A percentile compares a stretch with the other conserved stretches of the same genome.
These are phyloP conservation scores for Schwanniomyces yamadae DNA, from an alignment of 805 yeast species.

Conservation along the genomic window DNA sequence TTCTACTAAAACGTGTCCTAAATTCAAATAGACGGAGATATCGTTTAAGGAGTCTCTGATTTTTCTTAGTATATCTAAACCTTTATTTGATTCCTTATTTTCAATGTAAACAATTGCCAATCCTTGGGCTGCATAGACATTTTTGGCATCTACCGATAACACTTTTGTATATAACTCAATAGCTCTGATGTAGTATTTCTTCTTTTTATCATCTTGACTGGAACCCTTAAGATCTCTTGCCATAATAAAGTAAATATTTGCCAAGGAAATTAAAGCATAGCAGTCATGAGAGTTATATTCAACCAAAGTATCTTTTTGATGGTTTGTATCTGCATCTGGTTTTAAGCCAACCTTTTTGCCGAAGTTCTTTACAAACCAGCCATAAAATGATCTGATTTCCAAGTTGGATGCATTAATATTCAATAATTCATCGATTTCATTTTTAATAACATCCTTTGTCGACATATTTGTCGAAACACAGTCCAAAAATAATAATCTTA, in stretches of 20 bases:
- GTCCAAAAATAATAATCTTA: constrained; percentile 66
- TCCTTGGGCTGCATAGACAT: constrained; percentile 97
- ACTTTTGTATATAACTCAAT: constrained; percentile 90
- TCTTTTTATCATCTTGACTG: constrained; percentile 52
- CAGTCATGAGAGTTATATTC: constrained; percentile 83
- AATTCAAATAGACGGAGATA: constrained; percentile 75
- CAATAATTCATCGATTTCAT: constrained; percentile 57
- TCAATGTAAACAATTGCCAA: constrained; percentile 91
- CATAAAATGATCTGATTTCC: constrained; percentile 87
- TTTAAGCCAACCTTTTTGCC: constrained; percentile 50
- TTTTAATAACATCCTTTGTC: constrained; percentile 45
- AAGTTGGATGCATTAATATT: constrained; percentile 56
- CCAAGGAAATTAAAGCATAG: constrained; percentile 86
- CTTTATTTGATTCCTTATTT: constrained; percentile 67
- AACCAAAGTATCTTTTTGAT: constrained; percentile 81
- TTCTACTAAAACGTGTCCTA: constrained; percentile 85
- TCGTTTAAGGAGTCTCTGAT: constrained; percentile 88
- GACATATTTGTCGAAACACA: constrained; percentile 41
- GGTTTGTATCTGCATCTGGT: constrained; percentile 65
- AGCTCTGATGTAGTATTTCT: constrained; percentile 82
- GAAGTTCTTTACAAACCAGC: constrained; percentile 76
- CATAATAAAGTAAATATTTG: constrained; percentile 77
- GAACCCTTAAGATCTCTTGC: constrained; percentile 69
- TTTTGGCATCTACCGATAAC: constrained; percentile 73
- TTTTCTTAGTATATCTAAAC: constrained; percentile 83